Base-by-base conservation (phyloP, 805 yeast species). In the Candida insectalens region DNA sequence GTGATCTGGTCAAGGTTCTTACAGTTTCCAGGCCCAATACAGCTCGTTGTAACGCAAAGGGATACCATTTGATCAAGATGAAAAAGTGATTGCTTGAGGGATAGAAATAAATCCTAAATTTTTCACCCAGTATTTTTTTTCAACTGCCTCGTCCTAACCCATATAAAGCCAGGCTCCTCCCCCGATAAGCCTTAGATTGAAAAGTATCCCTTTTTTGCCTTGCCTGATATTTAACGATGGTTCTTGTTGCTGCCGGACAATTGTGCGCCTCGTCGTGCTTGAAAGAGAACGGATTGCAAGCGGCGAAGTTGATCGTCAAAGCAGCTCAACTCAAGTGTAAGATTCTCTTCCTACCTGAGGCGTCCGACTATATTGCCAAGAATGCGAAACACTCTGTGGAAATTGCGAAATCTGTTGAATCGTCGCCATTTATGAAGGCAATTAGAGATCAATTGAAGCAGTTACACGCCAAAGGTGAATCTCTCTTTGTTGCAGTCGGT, bases 311-410 rank as follows among this genome's bases (percentile, higher is more conserved):
- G 25, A 75, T 89, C 13, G 51, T 59, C n/a, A 56, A 63, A 34
- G 95, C 97, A 0, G 68, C 80, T 0, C 58, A 57, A 2, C 51
- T 65, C 12, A 70, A 78, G 3, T 87, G 81, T 10, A 64, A 69
- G 41, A 74, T 84, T 3, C 62, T 92, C 4, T 85, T 92, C 49
- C 67, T 89, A 29, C 97, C 97, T 2, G 98, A 89, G 53, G 97
- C 97, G 0, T 69, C 92, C 4, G 97, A 89, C 53, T 89, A 85
- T 53, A 67, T 89, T 26, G 78, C 95, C 4, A 64, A 73, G 34
- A 73, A 74, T 48, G 78, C 88, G 2, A 53, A 46, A 1, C 88
- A 84, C 44, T 77, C 94, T 1, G 62, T 65, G 34, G 44, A 60
- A 19, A 58, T 89, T n/a, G 85, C 80, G 0, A 50, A 63, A 27